These are phyloP conservation scores for Fusarium clavum DNA, from an alignment of 2,329 filamentous ascomycete species.

Conservation along the genomic window DNA sequence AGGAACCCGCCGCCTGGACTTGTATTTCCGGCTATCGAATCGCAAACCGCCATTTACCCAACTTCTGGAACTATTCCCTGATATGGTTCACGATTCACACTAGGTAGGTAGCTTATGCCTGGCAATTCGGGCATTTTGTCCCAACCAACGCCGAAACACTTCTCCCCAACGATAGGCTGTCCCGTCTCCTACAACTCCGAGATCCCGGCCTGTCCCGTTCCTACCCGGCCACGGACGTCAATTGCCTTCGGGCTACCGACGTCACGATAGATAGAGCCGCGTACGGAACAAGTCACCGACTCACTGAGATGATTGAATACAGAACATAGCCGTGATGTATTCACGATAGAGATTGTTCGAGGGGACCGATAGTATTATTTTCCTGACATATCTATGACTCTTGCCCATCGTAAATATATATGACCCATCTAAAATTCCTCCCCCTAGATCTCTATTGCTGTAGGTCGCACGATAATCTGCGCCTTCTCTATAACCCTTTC, in stretches of 20 bases:
- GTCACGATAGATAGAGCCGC: slow-evolving; percentile 32
- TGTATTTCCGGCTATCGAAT: slow-evolving; percentile 41
- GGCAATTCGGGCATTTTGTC: slow-evolving; percentile 30
- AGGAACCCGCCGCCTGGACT: slow-evolving; percentile 36
- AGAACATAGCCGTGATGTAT: neutral
- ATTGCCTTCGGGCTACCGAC: slow-evolving; percentile 34
- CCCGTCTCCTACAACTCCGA: slow-evolving; percentile 12
- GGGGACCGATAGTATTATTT: slow-evolving; percentile 2
- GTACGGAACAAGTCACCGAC: slow-evolving; percentile 12
- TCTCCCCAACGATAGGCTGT: slow-evolving; percentile 28
- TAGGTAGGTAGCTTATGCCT: slow-evolving; percentile 17
- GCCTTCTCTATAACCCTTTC: slow-evolving; percentile 51
- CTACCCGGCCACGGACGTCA: slow-evolving; percentile 38
- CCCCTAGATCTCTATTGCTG: slow-evolving; percentile 30
- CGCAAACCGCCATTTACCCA: slow-evolving; percentile 3
- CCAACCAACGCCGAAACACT: slow-evolving; percentile 35
- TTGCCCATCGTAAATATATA: neutral
- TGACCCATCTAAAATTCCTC: neutral
- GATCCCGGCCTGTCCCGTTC: slow-evolving; percentile 40
- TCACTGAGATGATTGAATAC: slow-evolving; percentile 13
- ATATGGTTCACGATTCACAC: slow-evolving; percentile 19
- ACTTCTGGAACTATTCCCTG: slow-evolving; percentile 13
- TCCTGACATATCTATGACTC: neutral
- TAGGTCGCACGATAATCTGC: slow-evolving; percentile 46
- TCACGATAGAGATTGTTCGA: neutral